Evolutionary conservation across 805 yeast species (phyloP).

Genomic region (Grigorovia jiainica): DNA sequence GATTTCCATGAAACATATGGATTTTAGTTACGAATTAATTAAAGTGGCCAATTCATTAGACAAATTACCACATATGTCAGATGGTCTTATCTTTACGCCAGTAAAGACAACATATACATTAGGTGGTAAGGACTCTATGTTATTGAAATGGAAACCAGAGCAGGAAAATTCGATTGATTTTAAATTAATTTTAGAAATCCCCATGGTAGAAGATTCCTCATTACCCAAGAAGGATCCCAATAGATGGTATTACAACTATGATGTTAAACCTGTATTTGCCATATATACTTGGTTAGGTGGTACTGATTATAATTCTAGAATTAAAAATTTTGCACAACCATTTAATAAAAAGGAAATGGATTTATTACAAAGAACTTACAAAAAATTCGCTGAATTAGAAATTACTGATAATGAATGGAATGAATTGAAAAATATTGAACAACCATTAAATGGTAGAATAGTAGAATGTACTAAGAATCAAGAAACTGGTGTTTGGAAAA

Average conservation of each 20-base stretch:
- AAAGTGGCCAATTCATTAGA: conserved; percentile 66
- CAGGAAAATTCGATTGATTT: conserved; percentile 92
- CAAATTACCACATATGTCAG: conserved; percentile 76
- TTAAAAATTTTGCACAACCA: conserved; percentile 24
- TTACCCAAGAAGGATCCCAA: conserved; percentile 48
- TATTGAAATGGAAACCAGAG: conserved; percentile 95
- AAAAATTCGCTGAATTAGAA: conserved; percentile 54
- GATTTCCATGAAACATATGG: conserved; percentile 81
- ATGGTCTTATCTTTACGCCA: conserved; percentile 90
- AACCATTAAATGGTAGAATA: conserved; percentile 83
- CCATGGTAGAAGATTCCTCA: conserved; percentile 26
- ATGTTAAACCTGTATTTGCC: conserved; percentile 60
- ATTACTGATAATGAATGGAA: conserved; percentile 75
- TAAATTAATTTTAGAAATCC: conserved; percentile 43
- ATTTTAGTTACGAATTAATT: conserved; percentile 65
- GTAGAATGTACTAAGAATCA: conserved; percentile 72
- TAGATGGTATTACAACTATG: conserved; percentile 71
- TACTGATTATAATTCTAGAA: conserved; percentile 25
- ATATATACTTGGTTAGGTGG: conserved; percentile 74
- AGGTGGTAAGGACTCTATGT: conserved; percentile 73
- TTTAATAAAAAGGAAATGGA: conserved; percentile 26
- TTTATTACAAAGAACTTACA: conserved; percentile 39
- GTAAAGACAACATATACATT: conserved; percentile 76
- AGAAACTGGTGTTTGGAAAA: conserved; percentile 62
- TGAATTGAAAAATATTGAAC: conserved; percentile 51